Evolutionary conservation across 179 eudicot species (phyloP).

Genomic region (Actinidia arguta): DNA sequence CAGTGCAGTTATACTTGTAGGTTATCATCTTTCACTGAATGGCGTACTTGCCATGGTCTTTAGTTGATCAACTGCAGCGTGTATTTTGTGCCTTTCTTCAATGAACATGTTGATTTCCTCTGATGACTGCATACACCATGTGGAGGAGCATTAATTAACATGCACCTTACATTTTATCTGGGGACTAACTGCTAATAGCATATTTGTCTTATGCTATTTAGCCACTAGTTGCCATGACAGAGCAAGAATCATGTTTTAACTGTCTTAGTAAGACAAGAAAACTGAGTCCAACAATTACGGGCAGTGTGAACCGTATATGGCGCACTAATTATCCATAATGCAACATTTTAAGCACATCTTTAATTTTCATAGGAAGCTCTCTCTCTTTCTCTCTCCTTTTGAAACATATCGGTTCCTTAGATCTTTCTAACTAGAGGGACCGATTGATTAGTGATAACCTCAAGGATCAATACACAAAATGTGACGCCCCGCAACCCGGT

Average conservation of each 20-base stretch:
- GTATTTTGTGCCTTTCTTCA: constrained; percentile 58
- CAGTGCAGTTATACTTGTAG: not conserved
- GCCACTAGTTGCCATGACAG: not conserved
- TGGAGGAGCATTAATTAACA: constrained; percentile 4
- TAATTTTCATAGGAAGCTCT: no score
- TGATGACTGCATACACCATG: constrained; percentile 51
- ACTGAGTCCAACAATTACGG: not conserved
- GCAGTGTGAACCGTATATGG: not conserved
- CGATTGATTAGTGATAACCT: no score
- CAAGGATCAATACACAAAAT: no score
- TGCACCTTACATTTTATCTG: not conserved
- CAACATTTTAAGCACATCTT: no score
- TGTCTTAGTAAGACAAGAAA: not conserved
- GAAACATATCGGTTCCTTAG: no score
- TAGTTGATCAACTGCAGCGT: constrained; percentile 50
- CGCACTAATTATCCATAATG: not conserved
- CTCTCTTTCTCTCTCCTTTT: no score
- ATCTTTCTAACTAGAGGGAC: no score
- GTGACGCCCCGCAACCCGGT: no score
- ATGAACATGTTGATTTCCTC: constrained; percentile 52
- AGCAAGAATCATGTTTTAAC: not conserved
- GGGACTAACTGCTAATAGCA: not conserved
- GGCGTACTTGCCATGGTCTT: constrained; percentile 34
- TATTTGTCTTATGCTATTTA: not conserved
- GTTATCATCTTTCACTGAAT: constrained; percentile 21